Conservation (phyloP, 2,329 filamentous ascomycete genomes). For the Colletotrichum tofieldiae region DNA sequence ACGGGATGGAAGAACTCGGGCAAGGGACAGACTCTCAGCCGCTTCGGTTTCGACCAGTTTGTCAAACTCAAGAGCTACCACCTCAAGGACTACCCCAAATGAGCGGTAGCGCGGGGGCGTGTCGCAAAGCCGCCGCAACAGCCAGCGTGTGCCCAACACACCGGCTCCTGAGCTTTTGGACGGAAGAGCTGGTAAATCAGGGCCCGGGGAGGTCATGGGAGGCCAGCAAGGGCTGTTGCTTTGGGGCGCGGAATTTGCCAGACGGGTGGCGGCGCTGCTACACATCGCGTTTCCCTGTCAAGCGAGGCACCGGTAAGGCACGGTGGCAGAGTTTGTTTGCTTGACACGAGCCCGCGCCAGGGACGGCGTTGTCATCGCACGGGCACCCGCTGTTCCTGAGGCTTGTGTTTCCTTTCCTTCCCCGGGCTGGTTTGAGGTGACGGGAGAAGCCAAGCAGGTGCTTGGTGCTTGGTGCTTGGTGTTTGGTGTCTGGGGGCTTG, state of each 20-base stretch:
- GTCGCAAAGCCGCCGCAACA: conserved; percentile 1
- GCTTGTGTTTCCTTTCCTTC: not conserved
- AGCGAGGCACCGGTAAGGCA: not conserved
- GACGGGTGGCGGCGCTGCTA: not conserved
- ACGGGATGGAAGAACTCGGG: conserved; percentile 98
- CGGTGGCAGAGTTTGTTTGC: not conserved
- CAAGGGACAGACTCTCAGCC: conserved; percentile 90
- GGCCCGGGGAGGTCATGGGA: too few relatives aligned
- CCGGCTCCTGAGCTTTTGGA: not conserved
- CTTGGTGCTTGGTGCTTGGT: not conserved
- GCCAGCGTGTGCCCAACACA: not conserved
- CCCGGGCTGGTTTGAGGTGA: not conserved
- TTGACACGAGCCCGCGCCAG: not conserved
- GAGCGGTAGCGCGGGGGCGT: conserved; percentile 44
- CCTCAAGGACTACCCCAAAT: conserved; percentile 84
- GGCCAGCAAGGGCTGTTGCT: not conserved
- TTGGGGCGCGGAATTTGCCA: not conserved
- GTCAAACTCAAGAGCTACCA: conserved; percentile 97
- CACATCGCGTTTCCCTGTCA: not conserved
- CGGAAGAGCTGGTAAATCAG: not conserved
- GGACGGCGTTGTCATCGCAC: not conserved
- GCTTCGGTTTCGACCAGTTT: conserved; percentile 94
- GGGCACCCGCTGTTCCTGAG: not conserved
- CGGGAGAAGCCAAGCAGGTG: not conserved
- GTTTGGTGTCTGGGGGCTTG: not conserved